Base-by-base conservation (phyloP, 2,329 filamentous ascomycete species). In the Aspergillus nomiae region DNA sequence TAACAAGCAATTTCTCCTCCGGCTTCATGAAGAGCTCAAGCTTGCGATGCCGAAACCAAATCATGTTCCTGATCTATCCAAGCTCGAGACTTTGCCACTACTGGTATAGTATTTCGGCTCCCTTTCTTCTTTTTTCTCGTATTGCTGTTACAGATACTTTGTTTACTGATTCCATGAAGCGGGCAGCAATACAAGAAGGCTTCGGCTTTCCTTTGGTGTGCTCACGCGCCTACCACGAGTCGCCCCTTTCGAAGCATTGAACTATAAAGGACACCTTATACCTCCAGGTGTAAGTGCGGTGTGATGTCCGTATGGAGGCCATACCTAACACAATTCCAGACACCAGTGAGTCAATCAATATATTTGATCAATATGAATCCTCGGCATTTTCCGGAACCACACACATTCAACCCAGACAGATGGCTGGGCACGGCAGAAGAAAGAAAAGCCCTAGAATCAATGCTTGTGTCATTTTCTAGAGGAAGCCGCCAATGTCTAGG, bases 201-300 rank as follows among this genome's bases (percentile, higher is more conserved):
- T 61, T 30, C 53, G 53, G 4, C 59, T 61, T 6, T 50, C 59
- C 7, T 56, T 61, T 34, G 53, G 59, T n/a, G 38, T 54, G 19
- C 41, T 57, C 12, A 57, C 30, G 26, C 41, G 21, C 1, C 30
- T 51, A 7, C 53, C 59, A 21, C 59, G 59, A 12, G 50, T 61
- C 12, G 57, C 28, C 8, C 48, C 48, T 32, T n/a, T 51, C 9
- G 19, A 51, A 26, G 28, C 48, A 51, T 51, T 51, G n/a, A 32
- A 32, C 28, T 51, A 34, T 19, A 51, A 32, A 12, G 9, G 48
- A 19, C 19, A 34, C 26, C n/a, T 32, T n/a, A 51, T 51, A 51
- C 28, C 26, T 32, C 28, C 48, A 14, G 28, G 48, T 30, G 10
- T 32, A 51, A 34, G 28, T 32, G n/a, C 9, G n/a, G 8, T 10